Base-by-base conservation (phyloP, 2,329 filamentous ascomycete genomes). In the Ambrosiella beaveri region DNA sequence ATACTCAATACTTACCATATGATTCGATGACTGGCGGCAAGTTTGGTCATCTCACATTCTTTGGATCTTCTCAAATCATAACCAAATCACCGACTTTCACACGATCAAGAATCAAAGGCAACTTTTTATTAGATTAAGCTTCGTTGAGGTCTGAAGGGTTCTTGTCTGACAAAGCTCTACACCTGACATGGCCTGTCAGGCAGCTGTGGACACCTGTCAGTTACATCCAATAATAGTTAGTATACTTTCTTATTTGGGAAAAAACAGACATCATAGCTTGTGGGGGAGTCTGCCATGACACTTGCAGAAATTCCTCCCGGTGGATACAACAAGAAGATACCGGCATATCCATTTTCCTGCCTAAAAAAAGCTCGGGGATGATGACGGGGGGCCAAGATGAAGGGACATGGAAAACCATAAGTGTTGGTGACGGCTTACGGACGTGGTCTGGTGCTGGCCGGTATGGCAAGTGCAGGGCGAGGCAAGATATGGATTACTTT, bases 281-380 rank as follows among this genome's bases (percentile, higher is more conserved):
- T 51, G 17, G 17, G 17, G 47, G n/a, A 19, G n/a, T 27, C 12
- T 49, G 12, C 3, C 8, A 49, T 51, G 15, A 11, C 8, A 35
- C 15, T 51, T 37, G 9, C 11, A 11, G 13, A 13, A 36, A 35
- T 55, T 11, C 53, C 53, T 17, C 38, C 6, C 38, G 38, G 38
- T 41, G 36, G 35, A 15, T 4, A 19, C n/a, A 39, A 13, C 7
- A 35, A 35, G 11, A 19, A 41, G 38, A 27, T 11, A 12, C 55
- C 52, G 52, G 52, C 50, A 38, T 17, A 45, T 36, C 45, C 41
- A 27, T 13, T 57, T 57, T 45, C 39, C 56, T 57, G 56, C 56
- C 56, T 57, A 57, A 57, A 57, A 44, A 45, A 44, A 54, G 15
- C 13, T 3, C 17, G 17, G 17, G 1, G 47, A 51, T 51, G 8